phyloP scores from a whole-genome alignment of 305 asterid species.

The Andrographis paniculata region DNA sequence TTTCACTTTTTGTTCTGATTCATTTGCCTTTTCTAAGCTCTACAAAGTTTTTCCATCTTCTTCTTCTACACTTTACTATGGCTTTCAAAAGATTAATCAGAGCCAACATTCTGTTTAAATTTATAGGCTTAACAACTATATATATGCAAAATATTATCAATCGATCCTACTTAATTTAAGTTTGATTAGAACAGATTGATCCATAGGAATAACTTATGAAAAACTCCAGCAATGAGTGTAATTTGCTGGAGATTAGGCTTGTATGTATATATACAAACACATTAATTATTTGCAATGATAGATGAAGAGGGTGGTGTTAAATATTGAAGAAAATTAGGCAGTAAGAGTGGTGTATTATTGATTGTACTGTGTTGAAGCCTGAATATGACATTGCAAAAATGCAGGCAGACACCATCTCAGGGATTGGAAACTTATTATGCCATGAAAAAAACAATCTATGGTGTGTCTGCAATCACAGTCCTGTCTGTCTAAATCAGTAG shows the following conservation, averaged over 20 bases:
- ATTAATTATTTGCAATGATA: no score
- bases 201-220: no score
- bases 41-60: slow-evolving; percentile 16
- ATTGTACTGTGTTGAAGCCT: background rate
- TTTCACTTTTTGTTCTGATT: slow-evolving; percentile 43
- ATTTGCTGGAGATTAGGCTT: no score
- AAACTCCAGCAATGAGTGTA: no score
- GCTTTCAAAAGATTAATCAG: slow-evolving; percentile 11
- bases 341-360: background rate
- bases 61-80: slow-evolving; percentile 1
- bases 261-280: no score
- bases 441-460: background rate
- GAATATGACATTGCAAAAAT: background rate
- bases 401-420: background rate
- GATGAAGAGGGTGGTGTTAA: no score
- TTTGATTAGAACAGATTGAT: no score
- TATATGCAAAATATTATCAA: no score
- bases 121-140: no score
- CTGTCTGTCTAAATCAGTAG: background rate
- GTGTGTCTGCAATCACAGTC: background rate
- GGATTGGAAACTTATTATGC: background rate
- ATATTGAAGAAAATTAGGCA: no score
- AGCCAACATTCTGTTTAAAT: no score
- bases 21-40: slow-evolving; percentile 46
- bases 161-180: background rate